Percentiles rank a stretch among this genome's conserved stretches.
Evolutionary conservation across 2,329 filamentous ascomycete genomes (phyloP).

Genomic region (Fusarium sp.): DNA sequence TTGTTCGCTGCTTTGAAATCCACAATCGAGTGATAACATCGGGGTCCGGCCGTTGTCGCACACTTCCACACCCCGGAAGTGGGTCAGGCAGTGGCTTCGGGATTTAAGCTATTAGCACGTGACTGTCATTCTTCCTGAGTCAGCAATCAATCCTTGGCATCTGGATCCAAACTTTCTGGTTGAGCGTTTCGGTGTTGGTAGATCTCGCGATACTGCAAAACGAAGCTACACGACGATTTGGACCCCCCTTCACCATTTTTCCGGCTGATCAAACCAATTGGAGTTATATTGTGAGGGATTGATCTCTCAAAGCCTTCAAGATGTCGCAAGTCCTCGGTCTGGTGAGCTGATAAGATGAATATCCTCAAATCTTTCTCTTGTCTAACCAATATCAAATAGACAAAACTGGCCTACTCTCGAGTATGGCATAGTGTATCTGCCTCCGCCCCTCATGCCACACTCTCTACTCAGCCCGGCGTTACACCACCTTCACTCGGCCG

Average conservation of each 20-base stretch:
- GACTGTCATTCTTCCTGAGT: slow-evolving; percentile 34
- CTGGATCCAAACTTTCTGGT: slow-evolving; percentile 42
- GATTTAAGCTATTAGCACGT: slow-evolving; percentile 27
- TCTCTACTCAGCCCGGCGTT: slow-evolving; percentile 65
- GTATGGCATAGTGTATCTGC: slow-evolving; percentile 91
- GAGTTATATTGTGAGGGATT: slow-evolving; percentile 27
- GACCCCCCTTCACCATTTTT: slow-evolving; percentile 12
- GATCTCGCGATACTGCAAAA: slow-evolving; percentile 35
- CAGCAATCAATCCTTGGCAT: slow-evolving; percentile 39
- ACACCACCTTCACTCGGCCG: slow-evolving; percentile 86
- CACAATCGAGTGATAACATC: slow-evolving; percentile 39
- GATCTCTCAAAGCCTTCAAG: slow-evolving; percentile 42
- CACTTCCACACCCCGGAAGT: slow-evolving; percentile 16
- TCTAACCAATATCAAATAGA: slow-evolving; percentile 62
- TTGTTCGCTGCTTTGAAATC: slow-evolving; percentile 49
- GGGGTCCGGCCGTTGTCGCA: slow-evolving; percentile 30
- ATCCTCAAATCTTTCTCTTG: slow-evolving; percentile 6
- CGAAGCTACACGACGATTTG: slow-evolving; percentile 28
- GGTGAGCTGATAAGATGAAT: slow-evolving; percentile 57
- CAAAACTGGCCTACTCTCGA: slow-evolving; percentile 93
- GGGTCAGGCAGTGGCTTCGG: slow-evolving; percentile 38
- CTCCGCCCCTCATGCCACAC: slow-evolving; percentile 70
- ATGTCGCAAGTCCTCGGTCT: slow-evolving; percentile 86
- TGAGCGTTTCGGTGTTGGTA: slow-evolving; percentile 16
- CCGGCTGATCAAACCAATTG: slow-evolving; percentile 19